phyloP scores from a whole-genome alignment of 2,329 filamentous ascomycete genomes.

The Aspergillus texensis region DNA sequence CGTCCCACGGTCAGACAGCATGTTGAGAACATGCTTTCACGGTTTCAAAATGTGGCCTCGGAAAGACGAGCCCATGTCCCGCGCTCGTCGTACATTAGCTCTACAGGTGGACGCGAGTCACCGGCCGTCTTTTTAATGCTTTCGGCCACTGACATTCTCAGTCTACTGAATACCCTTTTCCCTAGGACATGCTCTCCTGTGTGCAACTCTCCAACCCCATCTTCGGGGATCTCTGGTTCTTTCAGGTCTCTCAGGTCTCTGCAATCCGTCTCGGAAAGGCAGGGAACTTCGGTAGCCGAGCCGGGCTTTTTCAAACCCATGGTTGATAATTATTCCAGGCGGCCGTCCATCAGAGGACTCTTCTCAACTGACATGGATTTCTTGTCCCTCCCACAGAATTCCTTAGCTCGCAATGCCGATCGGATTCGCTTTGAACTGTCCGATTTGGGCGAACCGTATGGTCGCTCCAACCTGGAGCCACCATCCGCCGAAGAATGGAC shows the following conservation, averaged over 20 bases:
- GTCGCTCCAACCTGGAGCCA: constrained; percentile 65
- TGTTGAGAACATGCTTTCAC: constrained; percentile 43
- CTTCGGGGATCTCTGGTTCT: constrained; percentile 28
- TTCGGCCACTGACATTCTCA: constrained; percentile 76
- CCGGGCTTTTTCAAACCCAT: constrained; percentile 38
- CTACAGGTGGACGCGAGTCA: constrained; percentile 34
- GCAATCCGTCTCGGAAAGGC: constrained; percentile 25
- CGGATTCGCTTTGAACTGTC: constrained; percentile 46
- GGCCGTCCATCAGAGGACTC: constrained; percentile 30
- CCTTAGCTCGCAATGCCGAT: constrained; percentile 38
- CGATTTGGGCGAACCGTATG: constrained; percentile 40
- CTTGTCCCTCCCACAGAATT: constrained; percentile 27
- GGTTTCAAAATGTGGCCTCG: constrained; percentile 22
- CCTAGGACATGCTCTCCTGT: constrained; percentile 49
- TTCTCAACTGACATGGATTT: constrained; percentile 36
- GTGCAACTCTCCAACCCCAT: constrained; percentile 31
- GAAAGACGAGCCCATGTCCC: constrained; percentile 6
- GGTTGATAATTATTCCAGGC: constrained; percentile 28
- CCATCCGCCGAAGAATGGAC: constrained; percentile 84
- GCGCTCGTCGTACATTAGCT: constrained; percentile 58
- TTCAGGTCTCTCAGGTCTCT: constrained; percentile 18
- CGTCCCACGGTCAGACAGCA: constrained; percentile 37
- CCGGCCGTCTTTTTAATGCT: constrained; percentile 71
- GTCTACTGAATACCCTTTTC: constrained; percentile 80
- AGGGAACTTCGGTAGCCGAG: constrained; percentile 25